These are phyloP conservation scores for Kurtzmaniella quercitrusa DNA, from an alignment of 1,139 yeast genomes.

Conservation along the genomic window DNA sequence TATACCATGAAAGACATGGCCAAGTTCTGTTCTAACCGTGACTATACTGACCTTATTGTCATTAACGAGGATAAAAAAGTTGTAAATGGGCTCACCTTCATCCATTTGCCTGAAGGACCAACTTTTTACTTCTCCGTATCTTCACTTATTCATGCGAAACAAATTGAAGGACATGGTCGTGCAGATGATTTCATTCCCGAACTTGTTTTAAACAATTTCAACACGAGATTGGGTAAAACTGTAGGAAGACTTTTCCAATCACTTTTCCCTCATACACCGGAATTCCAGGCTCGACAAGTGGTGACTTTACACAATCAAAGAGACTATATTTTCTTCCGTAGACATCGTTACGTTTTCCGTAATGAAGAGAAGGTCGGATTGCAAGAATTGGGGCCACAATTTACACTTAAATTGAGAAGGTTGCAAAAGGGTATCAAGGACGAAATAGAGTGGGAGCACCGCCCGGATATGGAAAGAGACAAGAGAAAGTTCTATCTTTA, in stretches of 20 bases:
- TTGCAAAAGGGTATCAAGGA: constrained; percentile 88
- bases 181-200: constrained; percentile 92
- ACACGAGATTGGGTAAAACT: constrained; percentile 87
- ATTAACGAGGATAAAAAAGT: constrained; percentile 91
- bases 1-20: constrained; percentile 85
- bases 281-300: constrained; percentile 91
- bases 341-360: constrained; percentile 87
- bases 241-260: constrained; percentile 91
- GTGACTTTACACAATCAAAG: constrained; percentile 94
- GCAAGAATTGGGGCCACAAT: constrained; percentile 96
- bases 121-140: constrained; percentile 85
- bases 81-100: constrained; percentile 87
- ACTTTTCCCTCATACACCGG: constrained; percentile 88
- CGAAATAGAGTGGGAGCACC: constrained; percentile 94
- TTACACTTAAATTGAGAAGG: constrained; percentile 82
- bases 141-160: constrained; percentile 72
- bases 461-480: constrained; percentile 94
- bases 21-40: constrained; percentile 72
- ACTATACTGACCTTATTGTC: constrained; percentile 80
- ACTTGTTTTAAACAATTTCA: constrained; percentile 83
- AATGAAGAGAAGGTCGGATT: constrained; percentile 91
- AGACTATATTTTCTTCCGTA: constrained; percentile 89
- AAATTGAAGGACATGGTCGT: constrained; percentile 82
- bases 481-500: constrained; percentile 86
- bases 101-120: constrained; percentile 93